Evolutionary conservation across 768 basidiomycete genomes (phyloP).

Genomic region (Mycena indigotica): DNA sequence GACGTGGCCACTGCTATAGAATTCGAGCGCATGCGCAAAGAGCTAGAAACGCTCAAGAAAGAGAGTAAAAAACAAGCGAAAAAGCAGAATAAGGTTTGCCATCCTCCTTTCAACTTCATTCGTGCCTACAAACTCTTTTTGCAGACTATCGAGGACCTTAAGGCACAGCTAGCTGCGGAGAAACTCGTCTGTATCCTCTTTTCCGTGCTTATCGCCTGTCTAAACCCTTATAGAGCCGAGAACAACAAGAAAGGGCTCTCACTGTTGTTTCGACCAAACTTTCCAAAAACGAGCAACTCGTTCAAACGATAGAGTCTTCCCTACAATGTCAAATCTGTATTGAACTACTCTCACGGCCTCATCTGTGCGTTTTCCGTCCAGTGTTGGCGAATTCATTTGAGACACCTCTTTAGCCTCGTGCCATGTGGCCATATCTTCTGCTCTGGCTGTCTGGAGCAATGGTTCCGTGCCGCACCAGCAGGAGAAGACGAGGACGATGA

Average conservation of each 20-base stretch:
- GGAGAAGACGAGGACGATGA: slow-evolving; percentile 40
- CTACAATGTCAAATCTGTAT: slow-evolving; percentile 80
- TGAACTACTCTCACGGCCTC: slow-evolving; percentile 66
- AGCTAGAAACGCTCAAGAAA: slow-evolving; percentile 59
- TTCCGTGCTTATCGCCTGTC: neutral
- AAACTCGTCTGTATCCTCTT: slow-evolving; percentile 34
- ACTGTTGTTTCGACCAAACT: slow-evolving; percentile 47
- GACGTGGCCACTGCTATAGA: slow-evolving; percentile 45
- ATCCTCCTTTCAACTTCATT: neutral
- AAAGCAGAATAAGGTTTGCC: slow-evolving; percentile 57
- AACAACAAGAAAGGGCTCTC: slow-evolving; percentile 49
- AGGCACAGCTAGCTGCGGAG: slow-evolving; percentile 41
- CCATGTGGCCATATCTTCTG: slow-evolving; percentile 85
- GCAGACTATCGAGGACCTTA: slow-evolving; percentile 58
- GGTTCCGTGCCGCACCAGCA: slow-evolving; percentile 72
- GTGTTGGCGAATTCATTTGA: no score
- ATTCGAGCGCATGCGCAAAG: slow-evolving; percentile 55
- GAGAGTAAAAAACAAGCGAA: slow-evolving; percentile 53
- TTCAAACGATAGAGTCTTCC: slow-evolving; percentile 57
- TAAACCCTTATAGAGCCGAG: slow-evolving; percentile 37
- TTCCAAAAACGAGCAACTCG: slow-evolving; percentile 60
- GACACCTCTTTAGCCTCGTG: slow-evolving; percentile 64
- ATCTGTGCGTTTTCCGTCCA: slow-evolving; percentile 50
- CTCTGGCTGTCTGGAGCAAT: slow-evolving; percentile 68
- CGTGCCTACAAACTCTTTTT: slow-evolving; percentile 8